Conservation (phyloP, 1,139 yeast species). For the Lodderomyces elongisporus region DNA sequence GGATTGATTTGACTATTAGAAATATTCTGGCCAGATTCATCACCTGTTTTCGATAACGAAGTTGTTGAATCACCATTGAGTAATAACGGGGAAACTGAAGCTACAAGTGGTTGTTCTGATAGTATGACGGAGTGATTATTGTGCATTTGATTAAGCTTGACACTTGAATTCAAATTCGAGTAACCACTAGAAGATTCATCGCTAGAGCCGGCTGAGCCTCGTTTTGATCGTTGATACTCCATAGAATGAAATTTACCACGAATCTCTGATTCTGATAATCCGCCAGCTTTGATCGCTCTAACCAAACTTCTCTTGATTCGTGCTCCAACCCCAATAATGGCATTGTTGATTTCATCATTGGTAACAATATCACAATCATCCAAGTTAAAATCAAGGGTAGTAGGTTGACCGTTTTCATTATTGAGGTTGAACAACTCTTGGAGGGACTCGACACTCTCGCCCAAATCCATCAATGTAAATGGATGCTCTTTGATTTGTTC, state of each 20-base stretch:
- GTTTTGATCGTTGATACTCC: conserved; percentile 24
- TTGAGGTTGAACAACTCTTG: conserved; percentile 37
- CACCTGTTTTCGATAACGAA: not conserved
- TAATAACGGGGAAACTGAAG: conserved; percentile 4
- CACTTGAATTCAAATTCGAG: conserved; percentile 16
- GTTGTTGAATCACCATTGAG: not conserved
- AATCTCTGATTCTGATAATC: conserved; percentile 23
- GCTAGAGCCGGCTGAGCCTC: conserved; percentile 31
- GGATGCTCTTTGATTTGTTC: conserved; percentile 75
- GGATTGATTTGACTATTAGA: too few species aligned
- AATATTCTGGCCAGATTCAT: conserved; percentile 1
- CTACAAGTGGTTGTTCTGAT: conserved; percentile 22
- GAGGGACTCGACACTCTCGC: conserved; percentile 35
- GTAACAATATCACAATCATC: conserved; percentile 37
- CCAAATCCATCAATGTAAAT: conserved; percentile 63
- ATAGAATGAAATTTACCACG: conserved; percentile 21
- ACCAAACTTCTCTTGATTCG: conserved; percentile 58
- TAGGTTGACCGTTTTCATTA: conserved; percentile 6
- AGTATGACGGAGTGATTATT: conserved; percentile 30
- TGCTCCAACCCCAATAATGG: conserved; percentile 75
- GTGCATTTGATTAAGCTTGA: conserved; percentile 5
- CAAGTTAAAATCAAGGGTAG: conserved; percentile 9
- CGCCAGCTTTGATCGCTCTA: conserved; percentile 41
- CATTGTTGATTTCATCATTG: conserved; percentile 65
- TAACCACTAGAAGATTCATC: conserved; percentile 27